Evolutionary conservation across 192 early-diverging fungal genomes (phyloP).

Genomic region (Backusella parvicylindrica): DNA sequence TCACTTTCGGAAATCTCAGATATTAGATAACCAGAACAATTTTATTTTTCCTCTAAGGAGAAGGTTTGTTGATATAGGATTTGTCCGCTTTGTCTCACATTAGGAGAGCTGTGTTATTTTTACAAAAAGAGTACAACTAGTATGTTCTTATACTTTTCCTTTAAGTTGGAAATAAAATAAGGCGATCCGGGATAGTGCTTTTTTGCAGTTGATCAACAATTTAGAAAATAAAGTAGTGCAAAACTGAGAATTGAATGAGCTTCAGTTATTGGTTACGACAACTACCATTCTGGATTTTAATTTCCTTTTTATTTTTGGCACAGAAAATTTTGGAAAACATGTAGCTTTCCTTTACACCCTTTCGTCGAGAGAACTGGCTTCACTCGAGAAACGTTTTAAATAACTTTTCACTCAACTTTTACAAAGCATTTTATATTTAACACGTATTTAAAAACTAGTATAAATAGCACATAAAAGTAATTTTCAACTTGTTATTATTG

Average conservation of each 20-base stretch:
- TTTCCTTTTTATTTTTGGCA: not conserved
- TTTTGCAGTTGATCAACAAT: no score
- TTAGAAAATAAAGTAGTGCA: not conserved
- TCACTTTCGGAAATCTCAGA: no score
- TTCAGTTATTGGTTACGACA: not conserved
- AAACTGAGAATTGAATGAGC: not conserved
- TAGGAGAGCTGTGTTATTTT: no score
- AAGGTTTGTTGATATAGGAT: no score
- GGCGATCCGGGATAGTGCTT: no score
- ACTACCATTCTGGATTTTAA: not conserved
- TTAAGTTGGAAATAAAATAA: no score
- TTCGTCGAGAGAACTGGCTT: not conserved
- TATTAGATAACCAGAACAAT: no score
- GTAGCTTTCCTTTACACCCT: not conserved
- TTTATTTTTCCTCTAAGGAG: no score
- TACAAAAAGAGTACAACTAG: no score
- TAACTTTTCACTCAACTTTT: not conserved
- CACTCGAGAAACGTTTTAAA: not conserved
- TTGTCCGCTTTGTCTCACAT: no score
- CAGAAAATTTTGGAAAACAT: not conserved
- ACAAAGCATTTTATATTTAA: not conserved
- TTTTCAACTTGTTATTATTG: not conserved
- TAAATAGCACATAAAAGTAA: not conserved
- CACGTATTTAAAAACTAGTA: not conserved
- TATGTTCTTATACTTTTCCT: no score